Evolutionary conservation across 1,284 basidiomycete genomes (phyloP).

Genomic region (Sporisorium iseilematis-ciliati): DNA sequence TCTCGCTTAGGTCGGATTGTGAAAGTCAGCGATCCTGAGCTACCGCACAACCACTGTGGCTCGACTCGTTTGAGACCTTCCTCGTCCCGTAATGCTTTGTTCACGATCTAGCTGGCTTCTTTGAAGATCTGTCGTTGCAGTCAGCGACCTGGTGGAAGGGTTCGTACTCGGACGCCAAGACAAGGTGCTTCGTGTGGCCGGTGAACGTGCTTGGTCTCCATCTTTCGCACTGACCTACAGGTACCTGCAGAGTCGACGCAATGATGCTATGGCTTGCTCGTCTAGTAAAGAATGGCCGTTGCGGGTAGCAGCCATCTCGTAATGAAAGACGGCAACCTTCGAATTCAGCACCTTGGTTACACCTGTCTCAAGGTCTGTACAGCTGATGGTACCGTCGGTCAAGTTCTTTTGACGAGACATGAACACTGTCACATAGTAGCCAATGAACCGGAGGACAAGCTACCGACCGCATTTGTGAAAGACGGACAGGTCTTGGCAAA

Average conservation of each 20-base stretch:
- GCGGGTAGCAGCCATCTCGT: neutral
- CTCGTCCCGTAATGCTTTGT: too few relatives aligned
- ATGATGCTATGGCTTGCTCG: slow-evolving; percentile 6
- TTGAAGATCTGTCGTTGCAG: neutral
- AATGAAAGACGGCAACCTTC: neutral
- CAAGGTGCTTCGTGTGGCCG: neutral
- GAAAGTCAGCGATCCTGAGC: neutral
- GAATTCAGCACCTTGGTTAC: too few relatives aligned
- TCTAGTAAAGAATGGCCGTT: neutral
- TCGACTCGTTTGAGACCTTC: too few relatives aligned
- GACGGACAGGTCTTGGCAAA: slow-evolving; percentile 27
- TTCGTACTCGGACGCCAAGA: slow-evolving; percentile 1
- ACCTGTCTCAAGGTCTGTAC: neutral
- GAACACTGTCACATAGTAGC: neutral
- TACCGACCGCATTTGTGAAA: slow-evolving; percentile 2
- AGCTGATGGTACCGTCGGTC: slow-evolving; percentile 14
- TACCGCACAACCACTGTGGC: neutral
- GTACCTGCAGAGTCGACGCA: neutral
- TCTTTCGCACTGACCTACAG: neutral
- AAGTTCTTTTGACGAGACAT: neutral
- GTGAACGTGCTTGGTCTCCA: slow-evolving; percentile 7
- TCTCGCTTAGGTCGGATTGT: neutral
- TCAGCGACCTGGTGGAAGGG: neutral
- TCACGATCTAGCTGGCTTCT: too few relatives aligned
- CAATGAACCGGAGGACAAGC: slow-evolving; percentile 2